Base-by-base conservation (phyloP, 1,284 basidiomycete species). In the Serendipita sp. region DNA sequence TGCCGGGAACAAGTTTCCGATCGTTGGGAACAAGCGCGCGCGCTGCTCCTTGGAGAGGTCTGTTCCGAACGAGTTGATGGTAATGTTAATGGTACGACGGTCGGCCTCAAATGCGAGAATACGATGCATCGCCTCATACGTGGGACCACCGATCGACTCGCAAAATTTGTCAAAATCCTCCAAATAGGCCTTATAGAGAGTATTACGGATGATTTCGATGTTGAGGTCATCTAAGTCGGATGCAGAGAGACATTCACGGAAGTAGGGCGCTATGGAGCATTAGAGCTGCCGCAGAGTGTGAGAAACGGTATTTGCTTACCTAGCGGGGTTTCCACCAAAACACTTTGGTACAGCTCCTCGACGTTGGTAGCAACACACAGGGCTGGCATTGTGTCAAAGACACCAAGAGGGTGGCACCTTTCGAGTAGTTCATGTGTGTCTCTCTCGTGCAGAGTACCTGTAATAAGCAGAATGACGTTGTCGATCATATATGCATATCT, bases 401-500 rank as follows among this genome's bases (percentile, higher is more conserved):
- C 83, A 22, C 96, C 96, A 15, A 99, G 79, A 0, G 96, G 96
- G 71, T 99, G 96, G 77, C 96, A 99, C 60, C 96, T 83, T 69
- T 96, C 92, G 44, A 99, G 77, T 6, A 99, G 81, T 72, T 99
- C 96, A 71, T 97, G 93, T 1, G 95, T 98, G 74, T 99, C 95
- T 66, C 96, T 81, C 74, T 97, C 95, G 71, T 99, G 95, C 44
- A 99, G 77, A 1, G 95, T 99, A 42, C 96, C 96, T 17, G 96
- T 96, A 67, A 99, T 99, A 70, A 99, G 82, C 61, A 99, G 81
- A 66, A 99, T 88, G 71, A 99, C 91, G 73, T 99, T 99, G 83
- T 99, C 96, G 71, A 99, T 99, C 96, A 99, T 99, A 77, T 99
- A 99, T 32, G 86, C 91, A 72, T 96, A 96, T 50, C 91, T 93